Evolutionary conservation across 1,139 yeast genomes (phyloP), one percentile per base, ranked within the genome.

Genomic region (Blastobotrys capitulatus): DNA sequence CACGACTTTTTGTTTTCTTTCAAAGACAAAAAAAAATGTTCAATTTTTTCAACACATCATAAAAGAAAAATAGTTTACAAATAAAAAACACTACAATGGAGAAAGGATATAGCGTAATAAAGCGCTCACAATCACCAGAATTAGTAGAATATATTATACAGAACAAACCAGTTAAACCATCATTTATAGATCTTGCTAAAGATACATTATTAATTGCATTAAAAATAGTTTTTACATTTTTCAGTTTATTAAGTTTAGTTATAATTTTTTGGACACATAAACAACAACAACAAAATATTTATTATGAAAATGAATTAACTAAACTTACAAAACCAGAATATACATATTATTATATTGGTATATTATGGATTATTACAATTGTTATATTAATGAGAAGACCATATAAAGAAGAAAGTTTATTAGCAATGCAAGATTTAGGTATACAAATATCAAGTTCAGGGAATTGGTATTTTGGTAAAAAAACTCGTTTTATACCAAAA

Each of bases 401-500:
- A 1, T 51, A 52, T 41, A 47, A 43, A 29, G 38, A 38, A 16
- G 63, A 60, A 34, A 51, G 57, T 8, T 49, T 65, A 15, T 38
- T 64, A 44, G 67, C 63, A 6, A 49, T 66, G 34, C 59, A 59
- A 38, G 59, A 61, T 19, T 56, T 66, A 31, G 70, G 70, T 1
- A 44, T 67, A 4, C 69, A 67, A 48, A 53, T 66, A 2, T 53
- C 59, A 8, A 49, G 58, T 7, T 43, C 58, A 1, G 61, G 64
- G 2, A 50, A 46, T 6, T 50, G 57, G 32, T 55, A 58, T 20
- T 44, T 59, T 15, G 52, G 57, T 9, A 54, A 53, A 15, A 49
- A 46, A 2, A 56, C 55, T 13, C 50, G 52, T 40, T 79, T 79
- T 58, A 71, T 79, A 20, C 80, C 82, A 0, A 63, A 70, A 29